Conservation (phyloP, 176 grass and related monocot genomes). For the Aegilops longissima region DNA sequence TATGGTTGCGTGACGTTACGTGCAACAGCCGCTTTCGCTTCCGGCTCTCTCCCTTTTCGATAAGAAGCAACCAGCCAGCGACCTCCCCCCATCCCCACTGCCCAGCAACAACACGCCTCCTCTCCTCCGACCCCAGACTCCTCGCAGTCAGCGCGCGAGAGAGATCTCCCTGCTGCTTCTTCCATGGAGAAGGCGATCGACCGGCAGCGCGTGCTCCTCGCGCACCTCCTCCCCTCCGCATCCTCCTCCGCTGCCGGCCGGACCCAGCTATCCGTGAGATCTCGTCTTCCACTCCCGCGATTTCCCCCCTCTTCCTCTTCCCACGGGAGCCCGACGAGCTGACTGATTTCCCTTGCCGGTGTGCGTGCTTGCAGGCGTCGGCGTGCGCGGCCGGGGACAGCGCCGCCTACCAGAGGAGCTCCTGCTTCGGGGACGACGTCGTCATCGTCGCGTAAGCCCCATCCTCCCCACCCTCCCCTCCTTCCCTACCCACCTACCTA, state of each 20-base stretch:
- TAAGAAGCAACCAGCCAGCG: background rate
- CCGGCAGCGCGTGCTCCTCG: slow-evolving; percentile 79
- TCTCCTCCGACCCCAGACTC: background rate
- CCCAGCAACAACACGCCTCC: background rate
- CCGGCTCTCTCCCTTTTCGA: background rate
- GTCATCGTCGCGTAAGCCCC: slow-evolving; percentile 84
- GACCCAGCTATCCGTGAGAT: slow-evolving; percentile 14
- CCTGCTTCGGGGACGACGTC: slow-evolving; percentile 76
- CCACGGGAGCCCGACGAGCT: background rate
- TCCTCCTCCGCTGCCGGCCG: background rate
- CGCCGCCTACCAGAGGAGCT: slow-evolving; percentile 75
- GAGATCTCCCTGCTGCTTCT: background rate
- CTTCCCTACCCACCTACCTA: background rate
- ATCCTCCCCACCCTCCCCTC: background rate
- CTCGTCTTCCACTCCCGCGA: background rate
- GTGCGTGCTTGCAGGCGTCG: slow-evolving; percentile 41
- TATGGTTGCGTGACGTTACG: background rate
- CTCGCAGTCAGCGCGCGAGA: background rate
- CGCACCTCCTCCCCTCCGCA: slow-evolving; percentile 68
- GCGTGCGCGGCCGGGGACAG: slow-evolving; percentile 90
- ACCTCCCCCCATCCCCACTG: too few relatives aligned
- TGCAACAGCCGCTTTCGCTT: background rate
- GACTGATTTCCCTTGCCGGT: background rate
- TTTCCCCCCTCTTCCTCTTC: background rate
- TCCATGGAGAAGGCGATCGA: slow-evolving; percentile 93